Evolutionary conservation across 2,329 filamentous ascomycete species (phyloP).

Genomic region (Gnomoniopsis smithogilvyi): DNA sequence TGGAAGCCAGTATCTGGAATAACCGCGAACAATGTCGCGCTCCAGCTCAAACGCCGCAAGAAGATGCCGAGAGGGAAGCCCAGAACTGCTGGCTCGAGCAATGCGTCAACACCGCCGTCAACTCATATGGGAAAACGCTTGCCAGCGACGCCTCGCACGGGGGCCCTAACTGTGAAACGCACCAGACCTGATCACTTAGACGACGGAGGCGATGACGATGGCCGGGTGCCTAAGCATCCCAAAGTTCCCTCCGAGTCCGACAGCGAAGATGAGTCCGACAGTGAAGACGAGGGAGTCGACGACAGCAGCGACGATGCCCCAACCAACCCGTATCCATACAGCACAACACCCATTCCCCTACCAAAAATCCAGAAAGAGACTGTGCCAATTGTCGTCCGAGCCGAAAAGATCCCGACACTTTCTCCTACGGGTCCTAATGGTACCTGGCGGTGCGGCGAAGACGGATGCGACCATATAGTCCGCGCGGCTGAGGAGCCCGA

Average conservation of each 20-base stretch:
- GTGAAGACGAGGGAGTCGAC: constrained; percentile 20
- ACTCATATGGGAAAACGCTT: constrained; percentile 20
- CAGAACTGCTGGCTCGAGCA: not conserved
- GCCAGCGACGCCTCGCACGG: constrained; percentile 15
- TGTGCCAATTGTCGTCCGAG: constrained; percentile 43
- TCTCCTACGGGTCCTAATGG: constrained; percentile 54
- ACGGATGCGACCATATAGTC: constrained; percentile 62
- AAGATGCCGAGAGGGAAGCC: constrained; percentile 1
- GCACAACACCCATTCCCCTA: constrained; percentile 15
- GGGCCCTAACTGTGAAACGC: constrained; percentile 5
- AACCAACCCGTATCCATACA: not conserved
- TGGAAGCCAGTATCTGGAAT: constrained; percentile 24
- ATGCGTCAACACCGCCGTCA: constrained; percentile 19
- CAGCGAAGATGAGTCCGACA: constrained; percentile 27
- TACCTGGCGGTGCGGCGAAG: constrained; percentile 64
- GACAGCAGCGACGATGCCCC: constrained; percentile 14
- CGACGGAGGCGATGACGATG: constrained; percentile 33
- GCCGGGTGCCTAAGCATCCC: constrained; percentile 27
- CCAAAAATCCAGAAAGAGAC: constrained; percentile 23
- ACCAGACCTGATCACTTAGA: constrained; percentile 25
- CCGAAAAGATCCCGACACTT: constrained; percentile 47
- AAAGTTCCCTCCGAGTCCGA: constrained; percentile 33
- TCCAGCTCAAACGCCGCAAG: constrained; percentile 23
- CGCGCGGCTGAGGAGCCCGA: constrained; percentile 56
- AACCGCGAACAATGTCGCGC: constrained; percentile 22